Evolutionary conservation across 2,329 filamentous ascomycete genomes (phyloP), one percentile per base, ranked within the genome.

Genomic region (Dactylellina leptospora): DNA sequence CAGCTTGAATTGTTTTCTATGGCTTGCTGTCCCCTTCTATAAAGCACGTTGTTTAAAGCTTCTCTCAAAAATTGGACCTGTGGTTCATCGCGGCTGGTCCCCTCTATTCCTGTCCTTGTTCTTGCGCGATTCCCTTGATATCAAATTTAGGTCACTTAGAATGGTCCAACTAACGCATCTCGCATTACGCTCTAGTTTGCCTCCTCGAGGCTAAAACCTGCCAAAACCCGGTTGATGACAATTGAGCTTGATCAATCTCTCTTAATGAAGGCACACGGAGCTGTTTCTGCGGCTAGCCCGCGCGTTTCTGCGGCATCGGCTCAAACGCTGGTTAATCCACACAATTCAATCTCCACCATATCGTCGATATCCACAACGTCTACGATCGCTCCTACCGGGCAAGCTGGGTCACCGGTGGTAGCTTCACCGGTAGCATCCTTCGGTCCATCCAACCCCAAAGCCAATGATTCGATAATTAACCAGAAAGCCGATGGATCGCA

Each of bases 401-500:
- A 61, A 18, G 45, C 53, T 36, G 42, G 69, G 13, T 61, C 66
- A 2, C 60, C 73, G 1, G 51, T 71, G 5, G 74, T 75, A 42
- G 60, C 71, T 11, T 76, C 76, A 25, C 76, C 75, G 20, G 76
- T 69, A 4, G 61, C 64, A 23, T 74, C 71, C 8, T 66, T 77
- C 9, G 68, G 53, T 16, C 64, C 74, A 22, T 76, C 75, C 10
- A 75, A 73, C 42, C 76, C 76, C 11, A 73, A 72, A 30, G 73
- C 59, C 36, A 76, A 74, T 56, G 74, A 77, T 63, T 76, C 73
- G 80, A 96, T 99, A 80, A 96, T 99, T 84, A 99, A 99, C 82
- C 91, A 93, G 81, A 90, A 91, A 79, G 95, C 93, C 79, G 93
- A 96, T 79, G 93, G 95, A 75, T 91, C 91, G 62, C 86, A 89